Evolutionary conservation across 331 rosid genomes (phyloP), one percentile per base, ranked within the genome.

Genomic region (Phaseolus coccineus): DNA sequence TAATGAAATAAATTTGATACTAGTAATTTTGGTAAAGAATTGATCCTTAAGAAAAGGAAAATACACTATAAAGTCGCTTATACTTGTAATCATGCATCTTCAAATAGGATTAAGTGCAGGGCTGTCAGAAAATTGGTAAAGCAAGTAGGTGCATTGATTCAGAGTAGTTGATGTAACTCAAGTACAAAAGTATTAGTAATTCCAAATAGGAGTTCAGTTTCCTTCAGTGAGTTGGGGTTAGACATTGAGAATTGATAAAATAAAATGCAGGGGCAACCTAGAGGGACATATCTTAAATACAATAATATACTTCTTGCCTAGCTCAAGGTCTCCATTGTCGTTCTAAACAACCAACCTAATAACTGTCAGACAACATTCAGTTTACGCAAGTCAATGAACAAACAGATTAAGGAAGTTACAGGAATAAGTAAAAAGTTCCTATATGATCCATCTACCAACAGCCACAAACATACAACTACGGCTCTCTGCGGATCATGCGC

Each of bases 181-280:
- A 86, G 89, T 87, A 91, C 91, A 91, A 81, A 82, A 83, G 69
- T 75, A 84, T 24, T 24, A 52, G 59, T 52, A 76, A 80, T 80
- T 82, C 47, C 47, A 42, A 40, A 40, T 2, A 8, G 77, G 81
- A 83, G 82, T 81, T 81, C 73, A 67, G 85, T 81, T 82, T 46
- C 76, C 57, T 72, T 77, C 61, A 16, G 81, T 69, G 65, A 83
- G 81, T 79, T 30, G 78, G 71, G 88, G 87, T 83, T 79, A 88
- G 81, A 78, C 80, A 73, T 77, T 51, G 81, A 80, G 82, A 79
- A 78, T 63, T 82, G 76, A 74, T 52, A 30, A 74, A 35, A 74
- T 44, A 35, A 37, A 84, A 76, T 69, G 69, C 79, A 81, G n/a
- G 51, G 68, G 75, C 48, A 82, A 55, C 85, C 85, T 85, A 74